phyloP scores from a whole-genome alignment of 2,329 filamentous ascomycete genomes.

The Fonsecaea nubica region DNA sequence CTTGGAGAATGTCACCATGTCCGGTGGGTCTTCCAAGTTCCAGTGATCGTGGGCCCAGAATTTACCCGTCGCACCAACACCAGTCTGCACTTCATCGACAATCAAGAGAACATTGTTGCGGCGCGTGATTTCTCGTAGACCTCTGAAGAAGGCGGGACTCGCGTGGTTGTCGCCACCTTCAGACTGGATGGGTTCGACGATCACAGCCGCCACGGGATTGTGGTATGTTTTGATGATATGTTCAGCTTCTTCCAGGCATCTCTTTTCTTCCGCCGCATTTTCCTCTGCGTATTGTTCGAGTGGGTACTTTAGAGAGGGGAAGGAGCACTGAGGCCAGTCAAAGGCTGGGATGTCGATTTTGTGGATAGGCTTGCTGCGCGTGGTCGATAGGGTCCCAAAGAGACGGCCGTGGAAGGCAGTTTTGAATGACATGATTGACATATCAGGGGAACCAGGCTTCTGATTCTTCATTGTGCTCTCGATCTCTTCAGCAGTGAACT shows the following conservation, averaged over 20 bases:
- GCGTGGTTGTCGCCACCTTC: constrained; percentile 96
- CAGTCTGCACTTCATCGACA: constrained; percentile 93
- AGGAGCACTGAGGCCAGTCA: constrained; percentile 90
- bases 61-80: constrained; percentile 87
- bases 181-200: constrained; percentile 90
- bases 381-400: constrained; percentile 85
- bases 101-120: constrained; percentile 72
- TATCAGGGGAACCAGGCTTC: constrained; percentile 74
- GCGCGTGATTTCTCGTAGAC: constrained; percentile 78
- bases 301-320: constrained; percentile 85
- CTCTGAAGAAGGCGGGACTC: constrained; percentile 83
- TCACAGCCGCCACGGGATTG: constrained; percentile 77
- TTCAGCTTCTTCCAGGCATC: constrained; percentile 83
- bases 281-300: constrained; percentile 79
- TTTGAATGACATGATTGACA: constrained; percentile 89
- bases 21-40: constrained; percentile 77
- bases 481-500: constrained; percentile 81
- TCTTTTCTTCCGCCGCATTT: constrained; percentile 81
- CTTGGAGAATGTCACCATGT: constrained; percentile 95
- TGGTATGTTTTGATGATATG: constrained; percentile 79
- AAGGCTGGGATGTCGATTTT: constrained; percentile 95
- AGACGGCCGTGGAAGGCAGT: constrained; percentile 88
- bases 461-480: constrained; percentile 79
- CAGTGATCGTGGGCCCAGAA: constrained; percentile 99
- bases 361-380: constrained; percentile 90